Base-by-base conservation (phyloP, 352 stramenopile species). In the Aphanomyces euteiches region DNA sequence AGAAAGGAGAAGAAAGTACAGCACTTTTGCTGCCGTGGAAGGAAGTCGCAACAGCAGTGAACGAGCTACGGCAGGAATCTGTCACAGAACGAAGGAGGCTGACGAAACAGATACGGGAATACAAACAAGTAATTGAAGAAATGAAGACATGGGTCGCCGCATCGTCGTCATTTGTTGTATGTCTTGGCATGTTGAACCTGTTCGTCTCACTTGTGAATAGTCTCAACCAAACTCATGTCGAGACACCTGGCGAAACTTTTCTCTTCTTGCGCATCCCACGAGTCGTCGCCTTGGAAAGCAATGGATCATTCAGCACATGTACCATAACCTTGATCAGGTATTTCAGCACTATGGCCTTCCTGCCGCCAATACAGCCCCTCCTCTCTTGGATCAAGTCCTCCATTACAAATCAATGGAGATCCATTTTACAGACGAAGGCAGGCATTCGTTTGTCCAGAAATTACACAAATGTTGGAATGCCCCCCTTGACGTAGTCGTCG, bases 281-380 rank as follows among this genome's bases (percentile, higher is more conserved):
- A 50, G 37, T 21, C 37, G 57, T 7, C 37, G 41, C 19, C 57
- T 65, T 19, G 57, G 57, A 8, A 19, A 40, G 13, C 15, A 65
- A n/a, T 65, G 57, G 57, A 40, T 40, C 57, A 50, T 8, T 7
- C 57, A 65, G 19, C 57, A 65, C 8, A 40, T 65, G 57, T 36
- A 40, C 57, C 57, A 65, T 21, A 65, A 65, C n/a, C 45, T 12
- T 13, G 57, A 65, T 21, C 57, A 36, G 8, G 7, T 56, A 7
- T 19, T 65, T 8, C 8, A 65, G 41, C 28, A 50, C 8, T 28
- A 19, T n/a, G n/a, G 48, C 13, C 12, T 65, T 7, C 59, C 59
- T 6, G 7, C 8, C 13, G 59, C 17, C 7, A 39, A 39, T 12
- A 36, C 59, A 21, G 28, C 28, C 28, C 28, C 28, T 2, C 28